Evolutionary conservation across 345 rosid species (phyloP).

Genomic region (Eutrema yunnanense): DNA sequence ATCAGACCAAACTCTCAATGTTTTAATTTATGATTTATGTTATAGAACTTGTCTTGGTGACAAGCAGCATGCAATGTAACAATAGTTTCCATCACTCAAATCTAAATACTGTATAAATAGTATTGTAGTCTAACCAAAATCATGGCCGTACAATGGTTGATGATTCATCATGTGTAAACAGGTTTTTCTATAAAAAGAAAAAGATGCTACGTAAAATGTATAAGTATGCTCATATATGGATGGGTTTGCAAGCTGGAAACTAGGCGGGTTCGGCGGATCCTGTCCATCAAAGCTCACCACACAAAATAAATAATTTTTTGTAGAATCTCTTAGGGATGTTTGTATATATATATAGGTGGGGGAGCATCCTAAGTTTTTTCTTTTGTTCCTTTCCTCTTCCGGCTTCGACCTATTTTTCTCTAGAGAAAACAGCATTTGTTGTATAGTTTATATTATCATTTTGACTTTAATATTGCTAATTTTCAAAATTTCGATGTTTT

Average conservation of each 20-base stretch:
- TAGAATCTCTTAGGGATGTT: slow-evolving; percentile 32
- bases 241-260: slow-evolving; percentile 49
- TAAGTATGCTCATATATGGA: background rate
- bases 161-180: background rate
- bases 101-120: background rate
- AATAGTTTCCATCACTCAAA: background rate
- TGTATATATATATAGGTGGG: slow-evolving; percentile 27
- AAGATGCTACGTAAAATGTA: background rate
- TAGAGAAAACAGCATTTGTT: background rate
- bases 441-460: background rate
- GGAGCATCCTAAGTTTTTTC: slow-evolving; percentile 32
- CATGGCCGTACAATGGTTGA: background rate
- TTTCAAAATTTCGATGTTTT: background rate
- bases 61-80: slow-evolving; percentile 2
- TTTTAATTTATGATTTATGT: slow-evolving; percentile 3
- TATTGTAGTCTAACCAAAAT: background rate
- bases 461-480: background rate
- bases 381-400: slow-evolving; percentile 25
- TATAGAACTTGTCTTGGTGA: slow-evolving; percentile 14
- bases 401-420: slow-evolving; percentile 4
- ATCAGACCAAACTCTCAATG: background rate
- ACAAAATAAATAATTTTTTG: slow-evolving; percentile 7
- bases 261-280: slow-evolving; percentile 73
- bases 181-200: too few relatives aligned
- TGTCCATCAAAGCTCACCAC: slow-evolving; percentile 37